Base-by-base conservation (phyloP, 2,329 filamentous ascomycete genomes). In the Calonectria pauciramosa region DNA sequence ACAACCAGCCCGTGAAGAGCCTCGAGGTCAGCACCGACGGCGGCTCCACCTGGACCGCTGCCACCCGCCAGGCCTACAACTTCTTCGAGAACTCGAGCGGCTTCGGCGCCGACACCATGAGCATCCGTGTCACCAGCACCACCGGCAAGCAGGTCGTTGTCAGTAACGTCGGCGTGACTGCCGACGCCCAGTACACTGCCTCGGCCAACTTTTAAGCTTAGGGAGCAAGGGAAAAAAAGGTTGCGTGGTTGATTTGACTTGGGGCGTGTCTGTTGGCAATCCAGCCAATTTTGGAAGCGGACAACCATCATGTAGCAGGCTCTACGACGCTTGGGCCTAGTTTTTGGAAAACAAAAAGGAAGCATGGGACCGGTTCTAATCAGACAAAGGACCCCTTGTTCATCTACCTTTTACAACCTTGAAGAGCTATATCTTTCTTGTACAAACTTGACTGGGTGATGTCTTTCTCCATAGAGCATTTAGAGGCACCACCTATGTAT, bases 11-110 rank as follows among this genome's bases (percentile, higher is more conserved):
- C 20, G 87, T 93, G 51, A 79, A 86, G 68, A 87, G 85, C 76
- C 86, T 94, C 30, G 91, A 93, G 77, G 91, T 93, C 72, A 91
- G 89, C 73, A 91, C 87, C 23, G 89, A 94, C 79, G 87, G 89
- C 14, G 92, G 92, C 23, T 86, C 78, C 68, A 90, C 89, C 18
- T 94, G 91, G 92, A 82, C 89, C 82, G 65, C 81, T n/a, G 93
- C 92, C 0, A 86, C 84, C 3, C 86, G 92, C 63, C 82, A 87
- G 71, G 83, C 85, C 34, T 91, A 91, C 82, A 91, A 93, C 86
- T 94, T 88, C 85, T 94, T 93, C 59, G 89, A 93, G 86, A 88
- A 92, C 77, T 72, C 85, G 0, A 85, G 86, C 72, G 92, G 92
- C 0, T 92, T 91, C 78, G 90, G 91, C 0, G 88, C 87, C 0